phyloP scores from a whole-genome alignment of 2,329 filamentous ascomycete genomes.

The Endoconidiophora laricicola region DNA sequence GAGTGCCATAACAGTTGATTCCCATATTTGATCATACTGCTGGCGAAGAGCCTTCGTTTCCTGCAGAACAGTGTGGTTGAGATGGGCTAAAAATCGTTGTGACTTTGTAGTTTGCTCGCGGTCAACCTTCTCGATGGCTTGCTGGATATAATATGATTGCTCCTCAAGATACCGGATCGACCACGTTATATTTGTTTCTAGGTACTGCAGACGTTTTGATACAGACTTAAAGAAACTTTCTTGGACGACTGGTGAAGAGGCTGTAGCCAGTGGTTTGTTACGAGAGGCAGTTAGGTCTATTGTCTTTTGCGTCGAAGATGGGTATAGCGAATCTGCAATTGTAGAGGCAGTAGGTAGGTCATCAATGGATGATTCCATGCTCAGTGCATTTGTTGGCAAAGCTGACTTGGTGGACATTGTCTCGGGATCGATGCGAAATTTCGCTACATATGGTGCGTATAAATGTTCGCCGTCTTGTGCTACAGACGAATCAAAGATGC shows the following conservation, averaged over 20 bases:
- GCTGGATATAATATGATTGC: slow-evolving; percentile 76
- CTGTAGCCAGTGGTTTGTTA: slow-evolving; percentile 16
- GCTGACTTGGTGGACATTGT: no score
- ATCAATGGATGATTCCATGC: neutral
- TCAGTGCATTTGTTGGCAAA: neutral
- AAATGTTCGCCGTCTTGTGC: no score
- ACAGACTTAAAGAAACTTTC: slow-evolving; percentile 97
- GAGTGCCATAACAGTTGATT: slow-evolving; percentile 81
- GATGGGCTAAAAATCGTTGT: slow-evolving; percentile 58
- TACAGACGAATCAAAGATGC: no score
- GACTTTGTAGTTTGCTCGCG: slow-evolving; percentile 76
- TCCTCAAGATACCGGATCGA: slow-evolving; percentile 94
- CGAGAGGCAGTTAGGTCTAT: neutral
- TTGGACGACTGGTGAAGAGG: slow-evolving; percentile 67
- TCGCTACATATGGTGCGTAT: no score
- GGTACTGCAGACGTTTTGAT: slow-evolving; percentile 75
- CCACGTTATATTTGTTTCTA: slow-evolving; percentile 83
- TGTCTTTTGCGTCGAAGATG: slow-evolving; percentile 19
- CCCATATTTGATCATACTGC: slow-evolving; percentile 94
- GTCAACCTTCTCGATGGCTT: slow-evolving; percentile 74
- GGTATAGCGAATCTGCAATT: neutral
- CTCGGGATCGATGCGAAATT: no score
- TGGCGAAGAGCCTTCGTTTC: slow-evolving; percentile 64
- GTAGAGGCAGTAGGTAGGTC: neutral
- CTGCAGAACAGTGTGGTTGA: slow-evolving; percentile 75